Evolutionary conservation across 2,329 filamentous ascomycete species (phyloP), one percentile per base, ranked within the genome.

Genomic region (Tolypocladium pustulatum): DNA sequence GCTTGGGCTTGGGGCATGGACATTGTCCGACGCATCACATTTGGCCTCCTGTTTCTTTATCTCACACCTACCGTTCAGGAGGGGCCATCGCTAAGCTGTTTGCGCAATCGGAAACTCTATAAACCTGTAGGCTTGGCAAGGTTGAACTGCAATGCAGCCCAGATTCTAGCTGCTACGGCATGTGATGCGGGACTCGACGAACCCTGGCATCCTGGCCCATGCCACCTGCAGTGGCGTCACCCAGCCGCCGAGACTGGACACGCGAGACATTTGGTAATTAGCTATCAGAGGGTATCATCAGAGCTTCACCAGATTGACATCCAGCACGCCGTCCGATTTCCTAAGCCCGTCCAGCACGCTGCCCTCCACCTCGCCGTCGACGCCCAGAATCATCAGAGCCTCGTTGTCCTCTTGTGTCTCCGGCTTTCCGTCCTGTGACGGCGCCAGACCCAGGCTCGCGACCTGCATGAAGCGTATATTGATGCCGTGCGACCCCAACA

Each of bases 381-480:
- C 84, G 1, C 89, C 88, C 56, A 93, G 65, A 65, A 93, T 92
- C 89, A 93, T 93, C 64, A 93, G 72, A 12, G 90, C 89, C 73
- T 93, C 90, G 51, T 85, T 83, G 55, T 71, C 75, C 34, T 70
- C 73, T 41, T 49, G 58, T 30, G 55, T 59, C 34, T 54, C 54
- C 25, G 56, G 57, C 34, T 68, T 65, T 57, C 65, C 63, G 60
- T 66, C 61, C n/a, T 58, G 59, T 40, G 54, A 59, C 36, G 61
- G 58, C 53, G 63, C 61, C 56, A 61, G 58, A 59, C 70, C 78
- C 61, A 88, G 69, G 20, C 78, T 76, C 3, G 81, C 81, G 2
- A 92, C 89, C 67, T 83, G 86, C 90, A 93, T 94, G 68, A 87
- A 91, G 53, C 81, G 82, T 69, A 93, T 90, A 67, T 94, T 94